Conservation (phyloP, 2,329 filamentous ascomycete genomes). For the Aspergillus glaucus region DNA sequence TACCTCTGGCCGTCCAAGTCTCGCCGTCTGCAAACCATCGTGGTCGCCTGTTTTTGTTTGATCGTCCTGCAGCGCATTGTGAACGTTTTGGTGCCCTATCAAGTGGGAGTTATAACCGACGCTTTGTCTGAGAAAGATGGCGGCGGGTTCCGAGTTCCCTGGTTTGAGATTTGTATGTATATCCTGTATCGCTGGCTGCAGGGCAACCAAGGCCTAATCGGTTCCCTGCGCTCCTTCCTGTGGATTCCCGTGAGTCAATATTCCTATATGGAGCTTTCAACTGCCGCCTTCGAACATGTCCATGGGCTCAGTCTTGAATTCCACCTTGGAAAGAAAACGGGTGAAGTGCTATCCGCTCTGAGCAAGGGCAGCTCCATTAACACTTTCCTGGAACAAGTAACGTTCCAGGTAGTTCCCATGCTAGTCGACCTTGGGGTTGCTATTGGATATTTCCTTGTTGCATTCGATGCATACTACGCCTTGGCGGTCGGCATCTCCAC, state of each 20-base stretch:
- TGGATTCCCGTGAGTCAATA: slow-evolving; percentile 98
- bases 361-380: slow-evolving; percentile 97
- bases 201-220: slow-evolving; percentile 79
- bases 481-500: slow-evolving; percentile 85
- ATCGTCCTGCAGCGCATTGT: slow-evolving; percentile 74
- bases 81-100: slow-evolving; percentile 77
- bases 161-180: slow-evolving; percentile 68
- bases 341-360: slow-evolving; percentile 88
- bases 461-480: slow-evolving; percentile 83
- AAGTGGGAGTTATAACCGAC: slow-evolving; percentile 74
- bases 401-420: slow-evolving; percentile 94
- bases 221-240: slow-evolving; percentile 71
- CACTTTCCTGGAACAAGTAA: slow-evolving; percentile 91
- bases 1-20: slow-evolving; percentile 93
- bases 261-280: slow-evolving; percentile 88
- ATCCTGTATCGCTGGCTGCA: slow-evolving; percentile 76
- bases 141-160: slow-evolving; percentile 57
- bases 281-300: slow-evolving; percentile 94
- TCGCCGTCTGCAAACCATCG: slow-evolving; percentile 65
- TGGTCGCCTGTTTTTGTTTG: slow-evolving; percentile 74
- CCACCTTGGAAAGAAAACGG: slow-evolving; percentile 91
- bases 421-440: slow-evolving; percentile 81
- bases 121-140: slow-evolving; percentile 54
- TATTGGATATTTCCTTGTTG: slow-evolving; percentile 69
- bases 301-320: slow-evolving; percentile 94